Conservation (phyloP, 225 moss, liverwort and hornwort species). For the Antitrichia curtipendula region DNA sequence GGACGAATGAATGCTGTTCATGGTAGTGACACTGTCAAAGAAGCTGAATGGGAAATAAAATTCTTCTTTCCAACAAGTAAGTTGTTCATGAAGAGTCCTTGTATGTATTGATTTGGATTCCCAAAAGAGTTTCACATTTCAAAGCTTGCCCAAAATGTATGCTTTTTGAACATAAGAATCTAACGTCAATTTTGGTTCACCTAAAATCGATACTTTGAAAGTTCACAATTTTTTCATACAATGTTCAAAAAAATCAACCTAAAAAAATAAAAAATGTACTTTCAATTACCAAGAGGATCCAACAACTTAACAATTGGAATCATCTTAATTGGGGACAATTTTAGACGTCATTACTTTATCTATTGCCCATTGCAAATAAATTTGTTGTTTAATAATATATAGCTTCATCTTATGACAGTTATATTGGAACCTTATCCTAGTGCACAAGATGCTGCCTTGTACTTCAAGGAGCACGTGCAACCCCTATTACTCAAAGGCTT, state of each 20-base stretch:
- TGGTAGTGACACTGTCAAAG: slow-evolving; percentile 56
- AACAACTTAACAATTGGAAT: rapidly evolving
- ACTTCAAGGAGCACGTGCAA: slow-evolving; percentile 58
- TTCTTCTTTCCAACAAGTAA: slow-evolving; percentile 80
- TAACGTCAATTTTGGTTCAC: not conserved
- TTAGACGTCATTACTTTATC: not conserved
- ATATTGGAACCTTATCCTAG: slow-evolving; percentile 76
- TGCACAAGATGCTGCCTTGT: slow-evolving; percentile 26
- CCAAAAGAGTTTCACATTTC: not conserved
- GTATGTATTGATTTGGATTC: rapidly evolving
- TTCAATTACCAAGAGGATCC: not conserved
- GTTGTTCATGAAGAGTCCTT: not conserved
- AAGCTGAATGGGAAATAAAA: slow-evolving; percentile 65
- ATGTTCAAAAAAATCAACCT: not conserved
- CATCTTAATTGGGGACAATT: not conserved
- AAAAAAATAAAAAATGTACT: rapidly evolving
- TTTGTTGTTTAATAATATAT: not conserved
- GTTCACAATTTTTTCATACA: not conserved
- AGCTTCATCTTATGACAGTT: slow-evolving; percentile 18
- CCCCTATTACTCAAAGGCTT: slow-evolving; percentile 68
- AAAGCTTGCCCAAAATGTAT: rapidly evolving
- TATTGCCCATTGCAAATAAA: not conserved
- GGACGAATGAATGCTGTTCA: slow-evolving; percentile 79
- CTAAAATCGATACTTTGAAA: not conserved
- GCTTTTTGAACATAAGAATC: no score